Percentiles rank a stretch among this genome's conserved stretches.
Conservation (phyloP, 129 eudicot species). For the Saussurea involucrata region DNA sequence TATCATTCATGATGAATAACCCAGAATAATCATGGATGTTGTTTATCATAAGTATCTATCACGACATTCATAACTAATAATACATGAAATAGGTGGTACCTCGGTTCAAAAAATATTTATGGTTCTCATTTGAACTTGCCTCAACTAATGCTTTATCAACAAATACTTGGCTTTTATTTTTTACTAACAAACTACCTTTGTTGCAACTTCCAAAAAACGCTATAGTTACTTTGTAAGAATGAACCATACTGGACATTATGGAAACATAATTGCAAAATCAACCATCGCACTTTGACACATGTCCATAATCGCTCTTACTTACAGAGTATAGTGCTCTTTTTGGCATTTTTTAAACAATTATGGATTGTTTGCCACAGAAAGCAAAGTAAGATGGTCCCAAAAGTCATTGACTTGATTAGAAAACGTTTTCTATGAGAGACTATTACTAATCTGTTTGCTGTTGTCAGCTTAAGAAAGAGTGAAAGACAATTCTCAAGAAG, state of each 20-base stretch:
- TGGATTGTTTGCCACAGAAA: not conserved
- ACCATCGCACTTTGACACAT: not conserved
- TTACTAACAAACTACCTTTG: not conserved
- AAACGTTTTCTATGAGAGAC: not conserved
- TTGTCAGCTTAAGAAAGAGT: constrained; percentile 54
- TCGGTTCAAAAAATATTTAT: not conserved
- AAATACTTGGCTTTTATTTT: not conserved
- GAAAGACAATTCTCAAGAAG: constrained; percentile 38
- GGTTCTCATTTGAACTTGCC: not conserved
- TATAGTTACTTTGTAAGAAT: not conserved
- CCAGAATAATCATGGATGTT: not conserved
- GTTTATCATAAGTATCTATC: not conserved
- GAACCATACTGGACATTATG: not conserved
- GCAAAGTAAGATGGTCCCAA: not conserved
- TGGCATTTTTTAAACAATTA: not conserved
- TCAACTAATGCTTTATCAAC: no score
- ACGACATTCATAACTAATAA: not conserved
- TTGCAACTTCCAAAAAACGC: not conserved
- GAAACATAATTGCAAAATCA: not conserved
- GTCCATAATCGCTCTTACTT: not conserved
- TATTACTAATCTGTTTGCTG: constrained; percentile 25
- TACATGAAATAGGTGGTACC: not conserved
- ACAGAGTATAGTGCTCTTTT: not conserved
- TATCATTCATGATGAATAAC: no score
- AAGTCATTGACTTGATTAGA: not conserved